These are phyloP conservation scores for Rhytidiadelphus loreus DNA, from an alignment of 225 moss, liverwort and hornwort genomes.

Conservation along the genomic window DNA sequence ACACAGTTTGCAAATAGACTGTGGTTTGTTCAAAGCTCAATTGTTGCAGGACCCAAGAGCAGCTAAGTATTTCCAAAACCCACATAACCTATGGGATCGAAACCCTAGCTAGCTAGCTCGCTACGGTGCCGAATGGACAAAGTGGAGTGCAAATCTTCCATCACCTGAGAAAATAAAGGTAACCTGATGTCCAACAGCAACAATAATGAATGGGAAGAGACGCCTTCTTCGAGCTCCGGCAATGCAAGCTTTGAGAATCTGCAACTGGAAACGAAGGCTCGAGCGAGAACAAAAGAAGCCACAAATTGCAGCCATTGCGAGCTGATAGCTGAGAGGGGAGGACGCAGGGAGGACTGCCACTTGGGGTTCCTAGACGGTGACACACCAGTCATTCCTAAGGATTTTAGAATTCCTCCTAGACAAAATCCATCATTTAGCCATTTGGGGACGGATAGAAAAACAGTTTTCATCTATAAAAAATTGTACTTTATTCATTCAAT, in stretches of 20 bases:
- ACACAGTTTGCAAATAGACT: background rate
- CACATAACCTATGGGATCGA: too few species aligned
- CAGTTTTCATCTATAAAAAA: background rate
- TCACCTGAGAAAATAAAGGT: background rate
- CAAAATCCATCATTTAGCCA: background rate
- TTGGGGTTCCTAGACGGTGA: background rate
- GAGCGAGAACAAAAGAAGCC: background rate
- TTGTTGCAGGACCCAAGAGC: background rate
- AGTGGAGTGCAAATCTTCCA: background rate
- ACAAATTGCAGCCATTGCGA: background rate
- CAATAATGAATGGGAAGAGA: too few species aligned
- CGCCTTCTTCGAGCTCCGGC: background rate
- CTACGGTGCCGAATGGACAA: background rate
- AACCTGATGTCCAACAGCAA: background rate
- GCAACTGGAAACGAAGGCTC: background rate
- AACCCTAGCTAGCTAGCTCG: background rate
- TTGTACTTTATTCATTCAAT: background rate
- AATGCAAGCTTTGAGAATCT: background rate
- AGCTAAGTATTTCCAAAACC: background rate
- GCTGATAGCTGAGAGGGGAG: background rate
- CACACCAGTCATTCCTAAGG: background rate
- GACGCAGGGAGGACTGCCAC: background rate
- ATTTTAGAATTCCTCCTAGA: background rate
- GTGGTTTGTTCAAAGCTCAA: background rate
- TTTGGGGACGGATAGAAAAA: background rate